These are phyloP conservation scores for Astrephomene gubernaculifera DNA, from an alignment of 139 green algal genomes.

Conservation along the genomic window DNA sequence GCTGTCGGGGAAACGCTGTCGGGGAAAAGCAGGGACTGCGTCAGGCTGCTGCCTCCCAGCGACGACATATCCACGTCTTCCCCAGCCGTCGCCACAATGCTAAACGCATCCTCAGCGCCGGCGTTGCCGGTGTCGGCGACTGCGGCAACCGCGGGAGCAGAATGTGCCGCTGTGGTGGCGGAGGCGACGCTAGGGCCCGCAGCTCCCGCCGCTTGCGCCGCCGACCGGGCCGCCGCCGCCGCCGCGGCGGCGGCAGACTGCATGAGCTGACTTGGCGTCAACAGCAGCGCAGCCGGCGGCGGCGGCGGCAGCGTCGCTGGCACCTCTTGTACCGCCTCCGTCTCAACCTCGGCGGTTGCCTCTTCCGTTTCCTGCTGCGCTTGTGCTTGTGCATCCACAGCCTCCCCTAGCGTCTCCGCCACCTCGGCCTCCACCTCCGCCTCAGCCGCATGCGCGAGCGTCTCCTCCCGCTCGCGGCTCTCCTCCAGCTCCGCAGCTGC, in stretches of 20 bases:
- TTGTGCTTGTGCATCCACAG: no score
- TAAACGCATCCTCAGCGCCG: background rate
- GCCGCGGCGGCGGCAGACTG: background rate
- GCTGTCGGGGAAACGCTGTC: no score
- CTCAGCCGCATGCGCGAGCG: background rate
- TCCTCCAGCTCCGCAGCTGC: background rate
- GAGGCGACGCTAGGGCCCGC: background rate
- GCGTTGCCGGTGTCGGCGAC: background rate
- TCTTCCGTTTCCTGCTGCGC: background rate
- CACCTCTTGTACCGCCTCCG: background rate
- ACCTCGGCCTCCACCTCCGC: background rate
- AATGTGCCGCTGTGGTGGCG: background rate
- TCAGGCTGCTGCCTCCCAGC: background rate
- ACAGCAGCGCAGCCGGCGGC: conserved; percentile 39
- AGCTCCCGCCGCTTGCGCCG: no score
- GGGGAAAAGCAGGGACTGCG: background rate
- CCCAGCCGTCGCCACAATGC: background rate
- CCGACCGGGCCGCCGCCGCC: conserved; percentile 12
- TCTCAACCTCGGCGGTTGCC: background rate
- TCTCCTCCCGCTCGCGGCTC: no score
- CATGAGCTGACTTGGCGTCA: conserved; percentile 68
- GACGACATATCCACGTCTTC: background rate
- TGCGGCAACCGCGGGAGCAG: background rate
- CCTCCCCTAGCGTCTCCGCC: no score
- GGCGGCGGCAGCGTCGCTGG: background rate